These are phyloP conservation scores for Tolypocladium inflatum DNA, from an alignment of 2,329 filamentous ascomycete species.

Conservation along the genomic window DNA sequence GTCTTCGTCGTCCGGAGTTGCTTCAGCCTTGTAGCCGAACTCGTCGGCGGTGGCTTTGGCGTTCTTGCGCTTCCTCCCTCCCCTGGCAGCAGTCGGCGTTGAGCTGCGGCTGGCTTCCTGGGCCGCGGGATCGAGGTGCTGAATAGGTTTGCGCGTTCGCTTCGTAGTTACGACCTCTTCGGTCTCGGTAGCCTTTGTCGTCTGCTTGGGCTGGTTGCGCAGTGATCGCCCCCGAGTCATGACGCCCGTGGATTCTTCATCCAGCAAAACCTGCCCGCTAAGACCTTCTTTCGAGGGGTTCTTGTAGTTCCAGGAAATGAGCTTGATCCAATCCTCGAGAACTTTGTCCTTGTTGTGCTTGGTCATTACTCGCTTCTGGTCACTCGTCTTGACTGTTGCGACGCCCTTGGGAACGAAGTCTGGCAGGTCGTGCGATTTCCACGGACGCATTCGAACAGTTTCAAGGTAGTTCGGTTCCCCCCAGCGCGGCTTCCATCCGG, in stretches of 20 bases:
- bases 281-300: slow-evolving; percentile 40
- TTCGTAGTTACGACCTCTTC: slow-evolving; percentile 38
- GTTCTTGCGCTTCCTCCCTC: slow-evolving; percentile 21
- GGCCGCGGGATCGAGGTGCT: slow-evolving; percentile 39
- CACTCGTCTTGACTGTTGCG: background rate
- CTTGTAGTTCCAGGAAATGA: slow-evolving; percentile 13
- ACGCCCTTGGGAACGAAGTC: background rate
- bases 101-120: slow-evolving; percentile 41
- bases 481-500: slow-evolving; percentile 38
- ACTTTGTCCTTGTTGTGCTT: background rate
- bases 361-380: background rate
- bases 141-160: slow-evolving; percentile 41
- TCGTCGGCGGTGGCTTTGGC: slow-evolving; percentile 19
- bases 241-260: slow-evolving; percentile 40
- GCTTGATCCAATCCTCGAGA: background rate
- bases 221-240: slow-evolving; percentile 43
- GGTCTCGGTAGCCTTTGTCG: slow-evolving; percentile 48
- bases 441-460: background rate
- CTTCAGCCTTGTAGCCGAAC: slow-evolving; percentile 22
- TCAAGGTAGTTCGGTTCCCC: slow-evolving; percentile 34
- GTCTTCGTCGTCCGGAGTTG: slow-evolving; percentile 20
- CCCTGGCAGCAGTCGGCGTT: slow-evolving; percentile 30
- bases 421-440: background rate
- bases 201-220: slow-evolving; percentile 47
- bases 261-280: slow-evolving; percentile 45